phyloP scores from a whole-genome alignment of 176 grass and related monocot genomes.

The Zoysia pacifica region DNA sequence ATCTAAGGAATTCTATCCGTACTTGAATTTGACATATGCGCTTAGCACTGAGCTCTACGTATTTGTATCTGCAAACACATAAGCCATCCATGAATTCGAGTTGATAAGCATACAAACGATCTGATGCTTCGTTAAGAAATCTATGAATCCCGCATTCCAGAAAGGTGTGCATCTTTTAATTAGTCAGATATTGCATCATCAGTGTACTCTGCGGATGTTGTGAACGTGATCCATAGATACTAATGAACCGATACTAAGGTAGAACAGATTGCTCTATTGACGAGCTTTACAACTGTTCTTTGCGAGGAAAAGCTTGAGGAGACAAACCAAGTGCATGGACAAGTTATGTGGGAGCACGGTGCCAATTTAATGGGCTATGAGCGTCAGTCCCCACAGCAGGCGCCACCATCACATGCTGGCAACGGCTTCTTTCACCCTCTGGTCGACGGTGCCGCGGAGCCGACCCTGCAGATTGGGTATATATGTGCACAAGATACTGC shows the following conservation, averaged over 20 bases:
- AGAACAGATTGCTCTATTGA: not conserved
- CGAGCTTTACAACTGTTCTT: constrained; percentile 14
- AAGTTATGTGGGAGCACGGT: constrained; percentile 67
- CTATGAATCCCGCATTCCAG: not conserved
- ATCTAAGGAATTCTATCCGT: not conserved
- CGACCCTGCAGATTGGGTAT: constrained; percentile 88
- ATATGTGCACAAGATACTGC: not conserved
- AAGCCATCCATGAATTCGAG: not conserved
- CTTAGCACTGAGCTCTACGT: not conserved
- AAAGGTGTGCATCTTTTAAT: not conserved
- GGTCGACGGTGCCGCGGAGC: constrained; percentile 55
- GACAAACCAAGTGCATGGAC: constrained; percentile 60
- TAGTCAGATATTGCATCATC: not conserved
- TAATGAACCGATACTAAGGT: not conserved
- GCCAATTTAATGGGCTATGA: constrained; percentile 67
- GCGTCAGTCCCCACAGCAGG: constrained; percentile 59
- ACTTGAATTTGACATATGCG: not conserved
- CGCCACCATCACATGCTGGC: constrained; percentile 39
- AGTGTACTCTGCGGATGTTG: not conserved
- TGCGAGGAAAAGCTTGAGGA: constrained; percentile 70
- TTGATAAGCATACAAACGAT: not conserved
- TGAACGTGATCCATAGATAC: not conserved
- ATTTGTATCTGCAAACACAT: not conserved
- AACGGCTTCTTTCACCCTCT: constrained; percentile 86
- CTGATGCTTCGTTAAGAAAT: not conserved